Evolutionary conservation across 331 rosid genomes (phyloP).

Genomic region (Quercus tomentella): DNA sequence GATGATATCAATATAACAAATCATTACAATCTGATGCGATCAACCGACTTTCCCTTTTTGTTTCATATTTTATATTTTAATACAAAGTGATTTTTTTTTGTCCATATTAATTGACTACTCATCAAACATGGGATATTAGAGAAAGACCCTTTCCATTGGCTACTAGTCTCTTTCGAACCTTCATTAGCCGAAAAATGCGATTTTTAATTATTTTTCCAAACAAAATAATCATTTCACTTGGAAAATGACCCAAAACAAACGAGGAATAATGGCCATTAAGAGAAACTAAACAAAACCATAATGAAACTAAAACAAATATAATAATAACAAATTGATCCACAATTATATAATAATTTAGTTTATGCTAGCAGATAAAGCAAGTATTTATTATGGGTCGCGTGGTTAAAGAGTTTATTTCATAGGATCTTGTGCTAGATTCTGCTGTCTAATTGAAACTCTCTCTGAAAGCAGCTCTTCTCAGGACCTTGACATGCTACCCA

Average conservation of each 20-base stretch:
- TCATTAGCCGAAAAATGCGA: constrained; percentile 10
- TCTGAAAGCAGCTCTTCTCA: constrained; percentile 20
- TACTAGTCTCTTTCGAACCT: constrained; percentile 27
- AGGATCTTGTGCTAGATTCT: constrained; percentile 49
- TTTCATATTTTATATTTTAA: constrained; percentile 30
- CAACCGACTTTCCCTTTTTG: constrained; percentile 71
- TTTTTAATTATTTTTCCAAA: constrained; percentile 6
- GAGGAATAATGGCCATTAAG: background rate
- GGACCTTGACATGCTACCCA: background rate
- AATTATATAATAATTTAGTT: background rate
- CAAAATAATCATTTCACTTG: constrained; percentile 29
- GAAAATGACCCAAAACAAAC: constrained; percentile 2
- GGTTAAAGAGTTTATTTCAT: constrained; percentile 26
- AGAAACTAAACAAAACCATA: background rate
- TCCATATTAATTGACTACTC: background rate
- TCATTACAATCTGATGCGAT: constrained; percentile 70
- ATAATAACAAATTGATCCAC: constrained; percentile 7
- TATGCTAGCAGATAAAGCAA: background rate
- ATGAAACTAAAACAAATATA: constrained; percentile 11
- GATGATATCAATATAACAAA: constrained; percentile 56
- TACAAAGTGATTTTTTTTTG: background rate
- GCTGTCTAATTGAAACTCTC: constrained; percentile 26
- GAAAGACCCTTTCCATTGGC: constrained; percentile 10
- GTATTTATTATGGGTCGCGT: constrained; percentile 54
- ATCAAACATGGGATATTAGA: constrained; percentile 6